A percentile compares a stretch with the other conserved stretches of the same genome.
Evolutionary conservation across 2,329 filamentous ascomycete species (phyloP).

Genomic region (Didymella keratinophila): DNA sequence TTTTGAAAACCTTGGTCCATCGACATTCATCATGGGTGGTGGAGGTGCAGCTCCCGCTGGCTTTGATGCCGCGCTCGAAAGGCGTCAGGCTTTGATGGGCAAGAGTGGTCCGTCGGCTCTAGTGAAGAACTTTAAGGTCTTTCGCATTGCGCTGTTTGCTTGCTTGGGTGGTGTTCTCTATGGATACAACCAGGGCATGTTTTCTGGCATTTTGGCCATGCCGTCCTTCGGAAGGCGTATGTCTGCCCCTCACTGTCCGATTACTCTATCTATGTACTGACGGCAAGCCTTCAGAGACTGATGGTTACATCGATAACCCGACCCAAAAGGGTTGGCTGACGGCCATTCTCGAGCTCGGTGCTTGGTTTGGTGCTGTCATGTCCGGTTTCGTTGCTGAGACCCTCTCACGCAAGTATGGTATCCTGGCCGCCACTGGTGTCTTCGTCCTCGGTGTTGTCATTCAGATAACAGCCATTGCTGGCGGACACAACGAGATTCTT

Average conservation of each 20-base stretch:
- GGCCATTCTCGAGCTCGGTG: constrained; percentile 77
- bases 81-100: constrained; percentile 36
- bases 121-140: constrained; percentile 62
- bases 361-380: constrained; percentile 76
- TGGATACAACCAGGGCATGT: constrained; percentile 80
- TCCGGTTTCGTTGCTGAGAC: constrained; percentile 76
- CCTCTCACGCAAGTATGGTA: constrained; percentile 72
- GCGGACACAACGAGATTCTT: constrained; percentile 67
- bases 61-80: constrained; percentile 36
- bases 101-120: constrained; percentile 57
- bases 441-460: constrained; percentile 76
- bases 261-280: not conserved
- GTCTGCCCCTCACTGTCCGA: not conserved
- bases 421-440: constrained; percentile 70
- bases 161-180: constrained; percentile 64
- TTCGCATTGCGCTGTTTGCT: constrained; percentile 63
- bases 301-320: constrained; percentile 46
- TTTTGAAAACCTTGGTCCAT: not conserved
- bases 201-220: constrained; percentile 71
- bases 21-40: constrained; percentile 31
- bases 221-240: constrained; percentile 53
- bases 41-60: constrained; percentile 28
- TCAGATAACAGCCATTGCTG: constrained; percentile 68
- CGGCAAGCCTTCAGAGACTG: constrained; percentile 51
- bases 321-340: constrained; percentile 59